These are phyloP conservation scores for Fusarium drepaniforme DNA, from an alignment of 2,329 filamentous ascomycete genomes.

Conservation along the genomic window DNA sequence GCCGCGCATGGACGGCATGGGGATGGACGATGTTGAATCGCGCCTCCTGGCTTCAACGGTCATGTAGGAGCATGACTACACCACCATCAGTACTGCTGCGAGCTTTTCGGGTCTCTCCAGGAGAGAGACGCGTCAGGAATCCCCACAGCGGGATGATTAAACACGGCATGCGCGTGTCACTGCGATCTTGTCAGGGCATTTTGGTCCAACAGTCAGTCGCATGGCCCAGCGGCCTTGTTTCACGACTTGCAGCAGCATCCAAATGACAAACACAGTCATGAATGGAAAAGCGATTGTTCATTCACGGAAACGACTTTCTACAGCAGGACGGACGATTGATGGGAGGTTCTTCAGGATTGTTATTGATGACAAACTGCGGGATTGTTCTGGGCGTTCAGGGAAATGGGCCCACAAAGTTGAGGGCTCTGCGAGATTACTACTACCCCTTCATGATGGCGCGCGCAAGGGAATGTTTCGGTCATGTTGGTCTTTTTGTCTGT, in stretches of 20 bases:
- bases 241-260: slow-evolving; percentile 22
- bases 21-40: slow-evolving; percentile 60
- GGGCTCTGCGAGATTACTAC: slow-evolving; percentile 38
- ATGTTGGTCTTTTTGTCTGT: slow-evolving; percentile 15
- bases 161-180: slow-evolving; percentile 12
- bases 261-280: slow-evolving; percentile 9
- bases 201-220: slow-evolving; percentile 5
- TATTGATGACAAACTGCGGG: slow-evolving; percentile 44
- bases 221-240: slow-evolving; percentile 10
- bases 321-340: slow-evolving; percentile 23
- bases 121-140: slow-evolving; percentile 7
- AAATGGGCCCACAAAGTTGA: slow-evolving; percentile 45
- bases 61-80: slow-evolving; percentile 51
- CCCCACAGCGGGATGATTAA: slow-evolving; percentile 16
- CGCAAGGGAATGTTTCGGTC: slow-evolving; percentile 37
- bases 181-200: not conserved
- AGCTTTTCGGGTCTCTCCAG: slow-evolving; percentile 10
- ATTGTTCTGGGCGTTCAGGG: slow-evolving; percentile 45
- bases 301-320: slow-evolving; percentile 32
- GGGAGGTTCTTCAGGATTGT: slow-evolving; percentile 38
- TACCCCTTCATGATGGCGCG: slow-evolving; percentile 43
- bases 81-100: slow-evolving; percentile 15
- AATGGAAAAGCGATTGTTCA: slow-evolving; percentile 27
- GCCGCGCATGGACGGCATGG: slow-evolving; percentile 56
- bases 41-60: slow-evolving; percentile 58